Percentiles rank a stretch among this genome's conserved stretches.
Evolutionary conservation across 2,329 filamentous ascomycete genomes (phyloP).

Genomic region (Diaporthe sp.): DNA sequence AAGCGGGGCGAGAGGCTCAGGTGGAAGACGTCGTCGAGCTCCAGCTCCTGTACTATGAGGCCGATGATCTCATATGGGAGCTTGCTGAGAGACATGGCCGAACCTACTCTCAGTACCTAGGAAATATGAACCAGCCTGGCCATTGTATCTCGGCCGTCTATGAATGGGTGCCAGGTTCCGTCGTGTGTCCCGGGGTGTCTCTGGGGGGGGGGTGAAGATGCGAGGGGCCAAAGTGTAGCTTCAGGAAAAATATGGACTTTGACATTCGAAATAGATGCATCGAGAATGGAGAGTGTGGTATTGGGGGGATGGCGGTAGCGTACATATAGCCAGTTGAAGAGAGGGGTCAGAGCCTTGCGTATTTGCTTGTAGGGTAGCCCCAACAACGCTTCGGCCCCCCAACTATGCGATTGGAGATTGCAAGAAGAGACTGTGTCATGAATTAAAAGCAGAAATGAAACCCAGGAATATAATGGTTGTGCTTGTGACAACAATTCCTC

Average conservation of each 20-base stretch:
- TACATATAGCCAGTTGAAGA: background rate
- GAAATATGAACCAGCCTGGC: background rate
- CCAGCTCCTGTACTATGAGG: constrained; percentile 64
- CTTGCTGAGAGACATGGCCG: constrained; percentile 45
- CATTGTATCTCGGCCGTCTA: background rate
- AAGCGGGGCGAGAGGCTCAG: constrained; percentile 66
- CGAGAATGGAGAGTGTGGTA: background rate
- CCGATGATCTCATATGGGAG: constrained; percentile 75
- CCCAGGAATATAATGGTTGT: no score
- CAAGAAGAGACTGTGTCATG: no score
- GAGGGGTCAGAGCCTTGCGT: background rate
- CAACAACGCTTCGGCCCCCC: no score
- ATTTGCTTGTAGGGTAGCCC: no score
- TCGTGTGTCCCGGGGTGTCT: background rate
- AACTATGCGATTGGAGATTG: background rate
- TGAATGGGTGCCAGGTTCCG: background rate
- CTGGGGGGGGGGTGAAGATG: no score
- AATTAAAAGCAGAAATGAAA: no score
- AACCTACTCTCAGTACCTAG: constrained; percentile 11
- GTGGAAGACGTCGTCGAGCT: constrained; percentile 67
- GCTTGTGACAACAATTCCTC: no score
- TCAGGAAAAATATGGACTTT: background rate
- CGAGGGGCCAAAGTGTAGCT: background rate
- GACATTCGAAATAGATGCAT: background rate
- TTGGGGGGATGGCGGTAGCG: background rate